phyloP scores from a whole-genome alignment of 768 basidiomycete species.

The Leccinum incarnatum region DNA sequence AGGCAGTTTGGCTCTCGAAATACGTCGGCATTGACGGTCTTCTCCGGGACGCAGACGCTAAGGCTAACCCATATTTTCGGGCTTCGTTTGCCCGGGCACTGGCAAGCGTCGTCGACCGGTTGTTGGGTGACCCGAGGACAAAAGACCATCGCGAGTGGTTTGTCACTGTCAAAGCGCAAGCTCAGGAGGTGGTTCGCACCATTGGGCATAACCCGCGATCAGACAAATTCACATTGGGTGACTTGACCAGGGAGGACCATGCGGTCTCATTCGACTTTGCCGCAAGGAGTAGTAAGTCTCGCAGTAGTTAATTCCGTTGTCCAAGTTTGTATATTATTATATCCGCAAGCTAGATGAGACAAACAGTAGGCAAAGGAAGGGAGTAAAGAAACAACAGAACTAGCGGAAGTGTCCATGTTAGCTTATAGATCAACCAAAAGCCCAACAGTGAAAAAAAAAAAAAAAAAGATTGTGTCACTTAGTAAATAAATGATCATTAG shows the following conservation, averaged over 20 bases:
- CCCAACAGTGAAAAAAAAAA: not conserved
- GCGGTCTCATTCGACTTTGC: conserved; percentile 32
- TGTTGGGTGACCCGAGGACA: conserved; percentile 25
- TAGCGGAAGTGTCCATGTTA: conserved; percentile 9
- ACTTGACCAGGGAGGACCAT: conserved; percentile 24
- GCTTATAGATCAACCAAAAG: not conserved
- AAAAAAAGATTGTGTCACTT: not conserved
- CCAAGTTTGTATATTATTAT: conserved; percentile 1
- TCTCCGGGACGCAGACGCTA: conserved; percentile 23
- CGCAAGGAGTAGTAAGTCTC: conserved; percentile 27
- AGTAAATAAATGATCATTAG: not conserved
- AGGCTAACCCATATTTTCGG: conserved; percentile 37
- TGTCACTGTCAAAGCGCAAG: conserved; percentile 16
- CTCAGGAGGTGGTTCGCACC: conserved; percentile 16
- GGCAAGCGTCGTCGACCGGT: conserved; percentile 37
- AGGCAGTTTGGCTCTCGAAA: conserved; percentile 58
- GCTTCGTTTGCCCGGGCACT: conserved; percentile 50
- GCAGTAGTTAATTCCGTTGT: conserved; percentile 12
- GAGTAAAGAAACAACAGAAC: not conserved
- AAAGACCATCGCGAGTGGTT: conserved; percentile 19
- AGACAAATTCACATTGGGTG: conserved; percentile 28
- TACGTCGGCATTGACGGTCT: conserved; percentile 43
- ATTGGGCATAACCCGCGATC: conserved; percentile 12
- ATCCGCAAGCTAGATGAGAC: conserved; percentile 11
- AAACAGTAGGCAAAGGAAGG: not conserved